A percentile compares a stretch with the other conserved stretches of the same genome.
These are phyloP conservation scores for Nitzschia palea DNA, from an alignment of 108 stramenopile genomes.

Conservation along the genomic window DNA sequence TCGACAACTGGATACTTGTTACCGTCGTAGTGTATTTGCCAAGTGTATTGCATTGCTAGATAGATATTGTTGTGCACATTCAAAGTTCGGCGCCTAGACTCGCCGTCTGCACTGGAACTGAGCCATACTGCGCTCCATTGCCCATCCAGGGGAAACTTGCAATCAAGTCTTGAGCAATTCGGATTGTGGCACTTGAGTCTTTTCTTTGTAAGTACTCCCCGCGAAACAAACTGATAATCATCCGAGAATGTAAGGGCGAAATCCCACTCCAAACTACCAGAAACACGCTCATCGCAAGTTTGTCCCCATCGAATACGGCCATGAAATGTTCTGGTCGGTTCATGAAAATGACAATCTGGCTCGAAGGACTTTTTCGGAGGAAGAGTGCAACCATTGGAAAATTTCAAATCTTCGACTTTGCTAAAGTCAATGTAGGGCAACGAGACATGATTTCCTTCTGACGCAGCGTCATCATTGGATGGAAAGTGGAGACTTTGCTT, in stretches of 20 bases:
- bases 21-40: not conserved
- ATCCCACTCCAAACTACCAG: slow-evolving; percentile 16
- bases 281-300: not conserved
- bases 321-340: slow-evolving; percentile 42
- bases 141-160: slow-evolving; percentile 51
- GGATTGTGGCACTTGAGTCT: not conserved
- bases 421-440: not conserved
- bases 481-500: slow-evolving; percentile 17
- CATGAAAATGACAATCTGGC: slow-evolving; percentile 40
- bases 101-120: not conserved
- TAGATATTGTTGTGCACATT: slow-evolving; percentile 20
- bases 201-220: slow-evolving; percentile 31
- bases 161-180: not conserved
- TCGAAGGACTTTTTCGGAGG: slow-evolving; percentile 13
- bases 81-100: not conserved
- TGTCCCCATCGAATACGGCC: slow-evolving; percentile 15
- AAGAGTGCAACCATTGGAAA: not conserved
- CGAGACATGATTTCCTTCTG: not conserved
- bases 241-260: slow-evolving; percentile 41
- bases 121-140: slow-evolving; percentile 38
- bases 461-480: not conserved
- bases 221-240: slow-evolving; percentile 40
- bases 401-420: not conserved
- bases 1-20: slow-evolving; percentile 1
- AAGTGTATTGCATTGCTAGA: not conserved